Percentiles rank a stretch among this genome's conserved stretches.
These are phyloP conservation scores for Pugionium dolabratum DNA, from an alignment of 345 rosid species.

Conservation along the genomic window DNA sequence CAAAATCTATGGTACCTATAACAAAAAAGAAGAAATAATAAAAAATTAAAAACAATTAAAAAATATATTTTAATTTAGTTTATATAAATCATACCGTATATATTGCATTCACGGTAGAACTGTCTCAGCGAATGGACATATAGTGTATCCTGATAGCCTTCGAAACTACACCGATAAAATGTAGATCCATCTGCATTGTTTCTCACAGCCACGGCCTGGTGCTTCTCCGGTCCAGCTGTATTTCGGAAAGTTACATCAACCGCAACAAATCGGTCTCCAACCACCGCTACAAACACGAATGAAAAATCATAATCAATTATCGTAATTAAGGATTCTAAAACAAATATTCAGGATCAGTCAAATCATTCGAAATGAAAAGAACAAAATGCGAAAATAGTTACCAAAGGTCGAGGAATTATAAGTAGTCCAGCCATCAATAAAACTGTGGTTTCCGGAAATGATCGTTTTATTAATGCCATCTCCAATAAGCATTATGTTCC, in stretches of 20 bases:
- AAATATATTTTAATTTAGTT: too few relatives aligned
- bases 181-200: background rate
- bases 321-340: background rate
- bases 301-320: background rate
- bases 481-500: slow-evolving; percentile 61
- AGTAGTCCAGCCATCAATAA: slow-evolving; percentile 66
- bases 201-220: background rate
- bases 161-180: background rate
- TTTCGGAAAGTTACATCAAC: background rate
- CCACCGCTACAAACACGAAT: background rate
- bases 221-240: background rate
- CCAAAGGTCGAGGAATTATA: slow-evolving; percentile 58
- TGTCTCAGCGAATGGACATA: background rate
- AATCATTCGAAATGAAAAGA: background rate
- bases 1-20: background rate
- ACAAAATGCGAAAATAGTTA: slow-evolving; percentile 9
- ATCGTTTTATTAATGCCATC: slow-evolving; percentile 62
- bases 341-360: background rate
- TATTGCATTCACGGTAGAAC: background rate
- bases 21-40: too few relatives aligned
- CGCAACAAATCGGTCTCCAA: background rate
- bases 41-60: background rate
- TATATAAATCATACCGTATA: background rate
- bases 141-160: background rate
- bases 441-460: slow-evolving; percentile 57